Conservation (phyloP, 208 protist genomes). For the Tritrichomonas musculus region DNA sequence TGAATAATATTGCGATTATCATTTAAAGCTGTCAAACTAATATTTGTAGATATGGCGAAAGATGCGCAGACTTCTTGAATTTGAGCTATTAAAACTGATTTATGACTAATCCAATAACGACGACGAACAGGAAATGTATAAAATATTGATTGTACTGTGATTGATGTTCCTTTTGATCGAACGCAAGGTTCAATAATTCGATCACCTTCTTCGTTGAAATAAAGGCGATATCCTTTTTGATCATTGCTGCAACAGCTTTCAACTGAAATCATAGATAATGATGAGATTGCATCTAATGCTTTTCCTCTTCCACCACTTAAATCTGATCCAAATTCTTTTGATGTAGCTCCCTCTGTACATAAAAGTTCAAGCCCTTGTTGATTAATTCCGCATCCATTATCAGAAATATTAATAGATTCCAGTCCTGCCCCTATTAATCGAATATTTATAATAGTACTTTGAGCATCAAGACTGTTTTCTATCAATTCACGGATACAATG, state of each 20-base stretch:
- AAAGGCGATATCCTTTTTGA: not conserved
- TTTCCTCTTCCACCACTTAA: not conserved
- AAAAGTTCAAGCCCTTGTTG: not conserved
- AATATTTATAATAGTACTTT: not conserved
- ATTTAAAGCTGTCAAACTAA: not conserved
- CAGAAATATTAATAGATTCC: not conserved
- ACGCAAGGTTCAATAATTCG: not conserved
- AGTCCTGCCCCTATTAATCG: not conserved
- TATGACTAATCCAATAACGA: not conserved
- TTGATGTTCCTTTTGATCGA: not conserved
- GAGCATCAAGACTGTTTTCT: not conserved
- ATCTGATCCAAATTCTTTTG: conserved; percentile 22
- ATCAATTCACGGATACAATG: not conserved
- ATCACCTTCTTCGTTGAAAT: not conserved
- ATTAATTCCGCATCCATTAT: not conserved
- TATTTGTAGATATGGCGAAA: not conserved
- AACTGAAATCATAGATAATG: not conserved
- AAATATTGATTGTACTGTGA: not conserved
- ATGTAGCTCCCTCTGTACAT: not conserved
- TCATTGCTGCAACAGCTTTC: not conserved
- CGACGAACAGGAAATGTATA: not conserved
- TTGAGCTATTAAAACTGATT: not conserved
- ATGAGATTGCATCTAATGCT: conserved; percentile 24
- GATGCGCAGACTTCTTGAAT: not conserved
- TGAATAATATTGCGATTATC: not conserved